Conservation (phyloP, 306 rosid species). For the Herpetospermum pedunculosum region DNA sequence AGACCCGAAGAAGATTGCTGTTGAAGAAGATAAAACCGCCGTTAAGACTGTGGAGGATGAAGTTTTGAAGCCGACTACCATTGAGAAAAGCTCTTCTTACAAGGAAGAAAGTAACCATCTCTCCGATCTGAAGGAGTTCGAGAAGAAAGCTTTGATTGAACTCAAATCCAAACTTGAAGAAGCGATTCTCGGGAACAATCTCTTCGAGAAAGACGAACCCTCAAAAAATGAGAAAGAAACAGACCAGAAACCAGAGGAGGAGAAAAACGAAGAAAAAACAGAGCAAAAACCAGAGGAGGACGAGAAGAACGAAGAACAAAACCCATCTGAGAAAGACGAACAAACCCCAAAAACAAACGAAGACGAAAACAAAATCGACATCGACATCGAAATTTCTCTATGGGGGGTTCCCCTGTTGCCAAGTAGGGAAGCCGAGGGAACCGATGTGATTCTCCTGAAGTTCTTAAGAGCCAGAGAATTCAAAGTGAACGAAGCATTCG, state of each 20-base stretch:
- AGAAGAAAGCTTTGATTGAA: slow-evolving; percentile 24
- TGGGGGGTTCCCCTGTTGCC: slow-evolving; percentile 75
- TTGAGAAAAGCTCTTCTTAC: slow-evolving; percentile 33
- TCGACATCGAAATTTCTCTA: slow-evolving; percentile 29
- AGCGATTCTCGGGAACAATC: slow-evolving; percentile 25
- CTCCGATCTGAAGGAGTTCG: slow-evolving; percentile 29
- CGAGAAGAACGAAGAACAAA: neutral
- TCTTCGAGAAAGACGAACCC: slow-evolving; percentile 15
- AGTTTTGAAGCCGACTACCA: slow-evolving; percentile 2
- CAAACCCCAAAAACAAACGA: neutral
- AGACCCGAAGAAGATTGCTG: slow-evolving; percentile 6
- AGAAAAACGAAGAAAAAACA: neutral
- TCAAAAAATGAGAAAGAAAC: slow-evolving; percentile 4
- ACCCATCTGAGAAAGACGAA: neutral
- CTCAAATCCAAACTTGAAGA: slow-evolving; percentile 21
- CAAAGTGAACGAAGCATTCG: slow-evolving; percentile 61
- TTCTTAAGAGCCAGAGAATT: slow-evolving; percentile 80
- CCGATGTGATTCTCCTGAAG: slow-evolving; percentile 63
- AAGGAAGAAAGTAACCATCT: slow-evolving; percentile 37
- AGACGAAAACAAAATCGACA: neutral
- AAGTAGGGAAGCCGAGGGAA: slow-evolving; percentile 33
- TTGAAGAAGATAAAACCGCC: neutral
- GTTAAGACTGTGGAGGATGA: slow-evolving; percentile 4
- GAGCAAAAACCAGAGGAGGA: neutral
- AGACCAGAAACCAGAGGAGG: slow-evolving; percentile 1